Base-by-base conservation (phyloP, 305 asterid species). In the Fraxinus albicans region DNA sequence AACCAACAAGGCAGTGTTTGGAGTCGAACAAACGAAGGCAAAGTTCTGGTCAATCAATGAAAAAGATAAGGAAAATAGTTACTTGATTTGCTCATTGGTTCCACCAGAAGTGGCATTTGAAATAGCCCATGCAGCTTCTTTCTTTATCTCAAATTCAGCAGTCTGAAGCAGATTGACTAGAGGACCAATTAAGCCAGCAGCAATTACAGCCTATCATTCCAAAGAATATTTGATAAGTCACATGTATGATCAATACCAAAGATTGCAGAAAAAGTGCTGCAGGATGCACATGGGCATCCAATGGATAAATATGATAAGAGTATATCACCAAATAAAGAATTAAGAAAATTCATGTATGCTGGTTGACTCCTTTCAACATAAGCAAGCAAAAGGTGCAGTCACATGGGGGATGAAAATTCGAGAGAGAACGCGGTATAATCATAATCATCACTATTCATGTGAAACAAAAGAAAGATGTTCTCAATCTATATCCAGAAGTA, bases 41-140 rank as follows among this genome's bases (percentile, higher is more conserved):
- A 77, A 80, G 72, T 84, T 67, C 1, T 2, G 5, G 13, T 19
- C 10, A 73, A 6, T 12, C 69, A 42, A 60, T 23, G 34, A 44
- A 50, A 53, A 84, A 65, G 15, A 10, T 29, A 60, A 44, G 55
- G 33, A 77, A 19, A 44, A 25, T 4, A 79, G 73, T 35, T 92
- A 95, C 99, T 87, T 83, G 88, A 94, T 95, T 84, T 95, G 99
- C 79, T 95, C 98, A 55, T 92, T 85, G 78, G 91, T 84, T 83
- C 99, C 99, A 81, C 99, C 99, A 5, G 99, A 95, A 1, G 99
- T 95, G 73, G 99, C 99, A 85, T 95, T 95, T 85, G 98, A 94
- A 35, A 94, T 87, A 79, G 98, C 98, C 98, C 99, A 95, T 42
- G 99, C 97, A 80, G 98, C 98, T 84, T 95, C 99, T 89, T 95